phyloP scores from a whole-genome alignment of 1,139 yeast genomes.

The Candida anutae region DNA sequence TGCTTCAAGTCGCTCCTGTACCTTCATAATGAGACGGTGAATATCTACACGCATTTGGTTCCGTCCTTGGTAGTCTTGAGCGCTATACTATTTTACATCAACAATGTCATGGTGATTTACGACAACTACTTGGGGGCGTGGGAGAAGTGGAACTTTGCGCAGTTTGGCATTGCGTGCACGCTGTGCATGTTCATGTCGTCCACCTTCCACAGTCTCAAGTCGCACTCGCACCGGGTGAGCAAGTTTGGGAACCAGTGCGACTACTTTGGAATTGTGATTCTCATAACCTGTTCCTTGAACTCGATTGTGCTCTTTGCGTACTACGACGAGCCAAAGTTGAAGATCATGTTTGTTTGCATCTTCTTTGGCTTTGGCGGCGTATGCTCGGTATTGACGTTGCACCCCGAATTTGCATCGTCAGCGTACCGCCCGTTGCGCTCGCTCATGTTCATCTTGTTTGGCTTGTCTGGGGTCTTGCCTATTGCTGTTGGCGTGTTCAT shows the following conservation, averaged over 20 bases:
- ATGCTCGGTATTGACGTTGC: slow-evolving; percentile 60
- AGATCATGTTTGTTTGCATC: slow-evolving; percentile 36
- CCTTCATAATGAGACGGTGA: slow-evolving; percentile 79
- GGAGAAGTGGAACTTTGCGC: slow-evolving; percentile 31
- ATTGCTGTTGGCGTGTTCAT: slow-evolving; percentile 41
- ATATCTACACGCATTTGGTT: slow-evolving; percentile 71
- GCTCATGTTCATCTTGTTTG: slow-evolving; percentile 70
- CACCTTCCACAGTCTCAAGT: slow-evolving; percentile 66
- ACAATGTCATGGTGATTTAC: slow-evolving; percentile 28
- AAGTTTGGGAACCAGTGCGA: slow-evolving; percentile 73
- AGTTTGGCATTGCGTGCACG: slow-evolving; percentile 35
- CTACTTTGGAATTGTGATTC: slow-evolving; percentile 75
- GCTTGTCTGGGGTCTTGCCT: slow-evolving; percentile 73
- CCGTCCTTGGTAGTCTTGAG: slow-evolving; percentile 47
- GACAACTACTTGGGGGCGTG: slow-evolving; percentile 34
- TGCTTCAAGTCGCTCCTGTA: slow-evolving; percentile 54
- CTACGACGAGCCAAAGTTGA: slow-evolving; percentile 38
- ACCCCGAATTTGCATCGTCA: slow-evolving; percentile 57
- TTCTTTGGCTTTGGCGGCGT: slow-evolving; percentile 50
- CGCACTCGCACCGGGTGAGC: slow-evolving; percentile 60
- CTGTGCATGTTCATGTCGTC: slow-evolving; percentile 68
- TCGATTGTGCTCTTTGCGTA: slow-evolving; percentile 66
- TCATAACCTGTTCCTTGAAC: slow-evolving; percentile 68
- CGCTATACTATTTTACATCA: slow-evolving; percentile 16
- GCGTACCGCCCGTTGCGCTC: slow-evolving; percentile 76